phyloP scores from a whole-genome alignment of 2,329 filamentous ascomycete species.

The Penicillium glabrum region DNA sequence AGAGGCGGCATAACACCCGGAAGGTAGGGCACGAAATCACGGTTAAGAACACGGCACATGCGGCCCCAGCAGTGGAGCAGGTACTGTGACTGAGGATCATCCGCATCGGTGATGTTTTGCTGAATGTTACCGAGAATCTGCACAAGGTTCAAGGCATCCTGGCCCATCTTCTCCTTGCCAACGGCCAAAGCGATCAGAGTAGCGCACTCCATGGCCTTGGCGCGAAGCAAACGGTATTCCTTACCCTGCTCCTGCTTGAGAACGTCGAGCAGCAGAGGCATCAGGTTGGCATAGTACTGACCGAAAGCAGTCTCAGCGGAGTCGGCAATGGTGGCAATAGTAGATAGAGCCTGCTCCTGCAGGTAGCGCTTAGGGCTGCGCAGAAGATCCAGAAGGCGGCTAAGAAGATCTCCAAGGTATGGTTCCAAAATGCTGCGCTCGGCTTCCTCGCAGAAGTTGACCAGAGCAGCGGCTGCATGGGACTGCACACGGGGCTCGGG shows the following conservation, averaged over 20 bases:
- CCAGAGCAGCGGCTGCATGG: constrained; percentile 93
- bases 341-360: constrained; percentile 95
- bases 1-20: constrained; percentile 92
- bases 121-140: constrained; percentile 87
- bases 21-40: constrained; percentile 90
- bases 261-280: constrained; percentile 91
- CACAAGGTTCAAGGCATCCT: constrained; percentile 83
- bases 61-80: constrained; percentile 98
- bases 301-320: constrained; percentile 92
- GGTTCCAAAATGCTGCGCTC: constrained; percentile 90
- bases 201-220: constrained; percentile 99
- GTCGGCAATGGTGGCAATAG: constrained; percentile 98
- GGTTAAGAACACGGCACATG: constrained; percentile 92
- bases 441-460: constrained; percentile 98
- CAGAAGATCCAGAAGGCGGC: constrained; percentile 80
- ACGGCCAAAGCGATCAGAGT: constrained; percentile 92
- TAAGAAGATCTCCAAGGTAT: constrained; percentile 85
- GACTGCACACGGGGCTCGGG: constrained; percentile 92
- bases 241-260: constrained; percentile 87
- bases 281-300: constrained; percentile 92
- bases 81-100: constrained; percentile 95
- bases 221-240: constrained; percentile 84
- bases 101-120: constrained; percentile 78
- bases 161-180: constrained; percentile 85
- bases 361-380: constrained; percentile 94